These are phyloP conservation scores for Rhodotorula sp. DNA, from an alignment of 1,284 basidiomycete genomes.

Conservation along the genomic window DNA sequence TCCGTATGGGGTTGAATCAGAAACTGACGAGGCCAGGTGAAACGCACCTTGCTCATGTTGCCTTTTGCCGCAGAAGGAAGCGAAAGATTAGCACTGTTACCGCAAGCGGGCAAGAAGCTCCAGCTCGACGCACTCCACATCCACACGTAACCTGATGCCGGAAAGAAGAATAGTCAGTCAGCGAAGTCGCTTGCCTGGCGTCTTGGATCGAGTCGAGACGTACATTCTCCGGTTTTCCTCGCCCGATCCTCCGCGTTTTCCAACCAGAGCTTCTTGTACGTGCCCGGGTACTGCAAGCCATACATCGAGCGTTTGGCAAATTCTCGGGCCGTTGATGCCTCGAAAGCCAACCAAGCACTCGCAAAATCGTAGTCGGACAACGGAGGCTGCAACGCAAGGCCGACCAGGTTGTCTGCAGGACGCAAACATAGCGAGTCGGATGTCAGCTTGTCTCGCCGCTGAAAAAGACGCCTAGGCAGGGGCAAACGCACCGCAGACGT, in stretches of 20 bases:
- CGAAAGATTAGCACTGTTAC: too few species aligned
- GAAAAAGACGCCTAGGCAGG: too few species aligned
- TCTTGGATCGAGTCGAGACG: not conserved
- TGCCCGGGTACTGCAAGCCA: not conserved
- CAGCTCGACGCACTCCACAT: constrained; percentile 7
- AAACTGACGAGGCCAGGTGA: not conserved
- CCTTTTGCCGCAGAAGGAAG: not conserved
- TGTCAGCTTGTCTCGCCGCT: not conserved
- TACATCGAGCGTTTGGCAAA: not conserved
- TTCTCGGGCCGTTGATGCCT: not conserved
- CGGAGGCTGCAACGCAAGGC: constrained; percentile 2
- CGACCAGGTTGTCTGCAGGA: constrained; percentile 12
- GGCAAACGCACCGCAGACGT: constrained; percentile 2
- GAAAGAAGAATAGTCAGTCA: too few species aligned
- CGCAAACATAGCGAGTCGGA: too few species aligned
- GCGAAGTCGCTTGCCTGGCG: too few species aligned
- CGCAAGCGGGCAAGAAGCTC: not conserved
- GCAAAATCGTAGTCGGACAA: too few species aligned
- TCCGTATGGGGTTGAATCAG: not conserved
- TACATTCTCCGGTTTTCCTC: constrained; percentile 1
- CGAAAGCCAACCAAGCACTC: constrained; percentile 16
- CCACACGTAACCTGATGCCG: not conserved
- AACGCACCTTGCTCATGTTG: constrained; percentile 15
- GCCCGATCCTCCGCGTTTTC: constrained; percentile 3
- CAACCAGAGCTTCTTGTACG: constrained; percentile 10